Evolutionary conservation across 2,329 filamentous ascomycete genomes (phyloP).

Genomic region (Aspergillus calidoustus): DNA sequence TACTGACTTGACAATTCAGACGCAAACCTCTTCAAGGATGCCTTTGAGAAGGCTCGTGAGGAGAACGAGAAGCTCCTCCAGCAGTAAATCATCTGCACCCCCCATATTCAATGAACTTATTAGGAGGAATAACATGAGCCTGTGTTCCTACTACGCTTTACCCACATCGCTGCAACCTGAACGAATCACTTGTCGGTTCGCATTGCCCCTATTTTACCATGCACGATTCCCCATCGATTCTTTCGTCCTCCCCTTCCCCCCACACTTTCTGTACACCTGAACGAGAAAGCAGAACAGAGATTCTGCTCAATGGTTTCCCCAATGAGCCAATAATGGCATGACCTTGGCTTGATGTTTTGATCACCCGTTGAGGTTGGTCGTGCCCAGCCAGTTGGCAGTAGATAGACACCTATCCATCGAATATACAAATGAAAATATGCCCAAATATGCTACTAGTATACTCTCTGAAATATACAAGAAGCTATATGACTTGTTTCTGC

Average conservation of each 20-base stretch:
- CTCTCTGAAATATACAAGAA: not conserved
- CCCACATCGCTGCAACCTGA: constrained; percentile 14
- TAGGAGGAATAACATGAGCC: constrained; percentile 21
- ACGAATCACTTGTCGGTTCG: constrained; percentile 17
- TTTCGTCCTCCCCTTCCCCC: constrained; percentile 17
- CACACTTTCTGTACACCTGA: constrained; percentile 22
- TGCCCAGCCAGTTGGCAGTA: constrained; percentile 34
- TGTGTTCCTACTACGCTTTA: constrained; percentile 15
- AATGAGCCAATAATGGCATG: constrained; percentile 23
- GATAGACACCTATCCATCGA: constrained; percentile 39
- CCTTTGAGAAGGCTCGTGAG: constrained; percentile 94
- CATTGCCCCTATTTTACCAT: constrained; percentile 13
- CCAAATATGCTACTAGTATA: not conserved
- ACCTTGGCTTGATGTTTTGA: constrained; percentile 8
- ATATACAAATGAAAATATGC: constrained; percentile 36
- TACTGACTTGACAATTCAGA: constrained; percentile 58
- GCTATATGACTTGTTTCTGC: not conserved
- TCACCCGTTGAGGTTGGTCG: constrained; percentile 25
- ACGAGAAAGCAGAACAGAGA: constrained; percentile 35
- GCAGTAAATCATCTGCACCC: constrained; percentile 37
- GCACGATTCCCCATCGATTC: constrained; percentile 12
- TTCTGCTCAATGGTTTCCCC: constrained; percentile 22
- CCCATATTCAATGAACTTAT: constrained; percentile 1
- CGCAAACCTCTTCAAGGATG: constrained; percentile 96
- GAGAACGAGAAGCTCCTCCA: constrained; percentile 90